Base-by-base conservation (phyloP, 305 asterid genomes). In the Andrographis paniculata region DNA sequence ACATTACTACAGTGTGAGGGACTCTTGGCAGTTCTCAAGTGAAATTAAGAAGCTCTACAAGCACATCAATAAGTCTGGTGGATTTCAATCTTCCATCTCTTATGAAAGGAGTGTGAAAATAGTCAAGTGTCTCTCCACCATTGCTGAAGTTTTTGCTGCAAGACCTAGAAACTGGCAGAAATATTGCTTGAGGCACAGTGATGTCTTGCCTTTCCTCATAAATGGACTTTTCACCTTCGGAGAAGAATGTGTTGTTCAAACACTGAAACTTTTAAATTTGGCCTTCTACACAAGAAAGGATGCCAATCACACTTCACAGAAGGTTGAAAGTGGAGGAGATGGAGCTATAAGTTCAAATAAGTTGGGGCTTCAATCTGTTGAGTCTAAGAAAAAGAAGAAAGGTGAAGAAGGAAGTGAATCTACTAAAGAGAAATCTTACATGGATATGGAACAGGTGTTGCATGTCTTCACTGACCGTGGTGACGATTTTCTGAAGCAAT, bases 81-180 rank as follows among this genome's bases (percentile, higher is more conserved):
- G 97, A 42, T 80, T 92, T 76, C 94, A 84, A 54, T 73, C 79
- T 69, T 56, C 84, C 43, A 71, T 87, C 62, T 87, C 97, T 17
- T 92, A 92, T 42, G 99, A 92, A 71, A 79, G 95, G 70, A 82
- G 91, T 65, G 99, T 84, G 70, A 92, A 92, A 75, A 76, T 92
- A 55, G 97, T 92, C 63, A 92, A 82, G 59, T 84, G 92, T 55
- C 93, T 92, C 49, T 70, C 83, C 24, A 78, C 88, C 60, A 75
- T 92, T 65, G 97, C 97, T 59, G 99, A 92, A 67, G 97, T 92
- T 50, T 85, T 94, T 53, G 77, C 87, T 41, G 83, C 99, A 11
- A 82, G 99, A 24, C 99, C 99, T 38, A 75, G 97, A 51, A 92
- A 92, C 66, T 92, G 99, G 99, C 99, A 92, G 79, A 92, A 92